These are phyloP conservation scores for Nothophytophthora sp. DNA, from an alignment of 352 stramenopile species.

Conservation along the genomic window DNA sequence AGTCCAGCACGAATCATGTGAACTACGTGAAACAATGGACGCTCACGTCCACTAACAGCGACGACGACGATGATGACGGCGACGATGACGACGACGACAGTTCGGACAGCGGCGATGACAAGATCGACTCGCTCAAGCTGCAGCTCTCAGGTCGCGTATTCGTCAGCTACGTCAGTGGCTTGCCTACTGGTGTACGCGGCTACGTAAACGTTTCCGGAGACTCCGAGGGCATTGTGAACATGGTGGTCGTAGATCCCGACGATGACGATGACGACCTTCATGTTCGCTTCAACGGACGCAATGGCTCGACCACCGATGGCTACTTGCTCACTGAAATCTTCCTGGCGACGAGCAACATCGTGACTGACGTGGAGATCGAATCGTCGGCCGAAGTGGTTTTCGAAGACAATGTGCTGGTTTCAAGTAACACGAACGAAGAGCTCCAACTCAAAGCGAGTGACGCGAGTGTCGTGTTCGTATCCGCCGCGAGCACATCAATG, in stretches of 20 bases:
- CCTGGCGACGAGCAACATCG: conserved; percentile 16
- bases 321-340: conserved; percentile 33
- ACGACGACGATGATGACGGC: conserved; percentile 15
- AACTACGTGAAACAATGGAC: conserved; percentile 32
- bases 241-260: conserved; percentile 13
- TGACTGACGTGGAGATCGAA: conserved; percentile 21
- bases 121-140: conserved; percentile 27
- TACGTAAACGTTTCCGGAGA: conserved; percentile 33
- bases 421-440: conserved; percentile 19
- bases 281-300: conserved; percentile 18
- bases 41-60: conserved; percentile 12
- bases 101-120: conserved; percentile 20
- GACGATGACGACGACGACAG: conserved; percentile 14
- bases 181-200: conserved; percentile 19
- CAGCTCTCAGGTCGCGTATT: conserved; percentile 24
- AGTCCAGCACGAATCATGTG: conserved; percentile 17
- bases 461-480: conserved; percentile 23
- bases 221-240: conserved; percentile 15
- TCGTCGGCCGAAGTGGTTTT: conserved; percentile 20
- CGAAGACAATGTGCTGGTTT: conserved; percentile 20
- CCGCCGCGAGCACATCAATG: conserved; percentile 10
- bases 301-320: conserved; percentile 1
- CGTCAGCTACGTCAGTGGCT: conserved; percentile 20
- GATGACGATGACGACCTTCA: conserved; percentile 25
- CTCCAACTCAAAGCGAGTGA: conserved; percentile 22